phyloP scores from a whole-genome alignment of 345 rosid genomes.

The Zanthoxylum bungeanum region DNA sequence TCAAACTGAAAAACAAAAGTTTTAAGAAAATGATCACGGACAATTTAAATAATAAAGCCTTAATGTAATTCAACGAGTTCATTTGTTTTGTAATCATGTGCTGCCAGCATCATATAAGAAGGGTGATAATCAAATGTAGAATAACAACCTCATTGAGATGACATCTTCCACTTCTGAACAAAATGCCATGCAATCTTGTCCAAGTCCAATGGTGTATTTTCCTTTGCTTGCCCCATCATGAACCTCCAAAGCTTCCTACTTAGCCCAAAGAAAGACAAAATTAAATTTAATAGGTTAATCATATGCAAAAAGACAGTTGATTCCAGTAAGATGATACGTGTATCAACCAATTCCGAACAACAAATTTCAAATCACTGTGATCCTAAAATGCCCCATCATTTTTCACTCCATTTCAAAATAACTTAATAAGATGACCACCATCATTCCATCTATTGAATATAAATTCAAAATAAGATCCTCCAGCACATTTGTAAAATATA shows the following conservation, averaged over 20 bases:
- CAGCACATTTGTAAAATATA: too few relatives aligned
- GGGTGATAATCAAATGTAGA: background rate
- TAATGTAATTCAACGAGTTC: background rate
- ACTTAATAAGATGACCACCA: too few relatives aligned
- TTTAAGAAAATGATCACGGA: constrained; percentile 3
- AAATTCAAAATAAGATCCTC: too few relatives aligned
- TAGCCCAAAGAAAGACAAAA: too few relatives aligned
- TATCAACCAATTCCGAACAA: too few relatives aligned
- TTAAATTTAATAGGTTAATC: background rate
- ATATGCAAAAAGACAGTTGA: too few relatives aligned
- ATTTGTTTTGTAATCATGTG: background rate
- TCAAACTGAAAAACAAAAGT: constrained; percentile 54
- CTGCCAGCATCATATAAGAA: background rate
- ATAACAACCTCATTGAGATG: constrained; percentile 86
- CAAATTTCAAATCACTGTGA: too few relatives aligned
- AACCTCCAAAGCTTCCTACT: constrained; percentile 84
- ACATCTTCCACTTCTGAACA: constrained; percentile 99
- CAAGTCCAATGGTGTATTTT: constrained; percentile 97
- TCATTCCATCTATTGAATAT: too few relatives aligned
- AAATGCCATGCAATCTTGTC: constrained; percentile 97
- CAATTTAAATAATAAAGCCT: background rate
- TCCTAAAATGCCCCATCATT: background rate
- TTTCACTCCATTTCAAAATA: too few relatives aligned
- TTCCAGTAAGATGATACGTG: too few relatives aligned
- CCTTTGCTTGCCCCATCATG: constrained; percentile 99